A percentile compares a stretch with the other conserved stretches of the same genome.
These are phyloP conservation scores for Rhodomyrtus psidioides DNA, from an alignment of 441 rosid species.

Conservation along the genomic window DNA sequence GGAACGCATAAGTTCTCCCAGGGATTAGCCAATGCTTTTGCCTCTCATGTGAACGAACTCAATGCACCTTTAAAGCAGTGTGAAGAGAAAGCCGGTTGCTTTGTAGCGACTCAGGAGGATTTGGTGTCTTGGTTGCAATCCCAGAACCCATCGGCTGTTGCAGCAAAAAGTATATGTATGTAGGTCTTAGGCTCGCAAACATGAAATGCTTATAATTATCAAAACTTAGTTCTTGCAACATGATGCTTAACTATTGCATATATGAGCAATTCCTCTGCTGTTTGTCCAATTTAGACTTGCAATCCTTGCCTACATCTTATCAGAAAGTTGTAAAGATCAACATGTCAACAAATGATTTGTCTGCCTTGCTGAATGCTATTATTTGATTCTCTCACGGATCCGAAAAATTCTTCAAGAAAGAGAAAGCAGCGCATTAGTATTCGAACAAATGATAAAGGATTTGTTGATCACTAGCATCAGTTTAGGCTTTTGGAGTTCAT, in stretches of 20 bases:
- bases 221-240: not conserved
- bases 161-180: conserved; percentile 2
- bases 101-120: conserved; percentile 72
- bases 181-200: not conserved
- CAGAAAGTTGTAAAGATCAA: not conserved
- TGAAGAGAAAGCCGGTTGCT: conserved; percentile 58
- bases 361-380: not conserved
- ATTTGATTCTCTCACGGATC: not conserved
- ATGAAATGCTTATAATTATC: not conserved
- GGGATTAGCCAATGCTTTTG: conserved; percentile 69
- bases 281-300: not conserved
- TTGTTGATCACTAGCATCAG: not conserved
- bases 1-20: conserved; percentile 79
- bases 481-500: not conserved
- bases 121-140: conserved; percentile 69
- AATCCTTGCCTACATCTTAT: not conserved
- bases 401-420: not conserved
- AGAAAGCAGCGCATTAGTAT: not conserved
- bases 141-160: conserved; percentile 26
- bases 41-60: conserved; percentile 52
- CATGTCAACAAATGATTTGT: not conserved
- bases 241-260: not conserved
- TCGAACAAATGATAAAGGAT: not conserved
- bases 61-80: conserved; percentile 71
- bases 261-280: not conserved